Percentiles rank a stretch among this genome's conserved stretches.
Conservation (phyloP, 345 rosid genomes). For the Citrus reticulata region DNA sequence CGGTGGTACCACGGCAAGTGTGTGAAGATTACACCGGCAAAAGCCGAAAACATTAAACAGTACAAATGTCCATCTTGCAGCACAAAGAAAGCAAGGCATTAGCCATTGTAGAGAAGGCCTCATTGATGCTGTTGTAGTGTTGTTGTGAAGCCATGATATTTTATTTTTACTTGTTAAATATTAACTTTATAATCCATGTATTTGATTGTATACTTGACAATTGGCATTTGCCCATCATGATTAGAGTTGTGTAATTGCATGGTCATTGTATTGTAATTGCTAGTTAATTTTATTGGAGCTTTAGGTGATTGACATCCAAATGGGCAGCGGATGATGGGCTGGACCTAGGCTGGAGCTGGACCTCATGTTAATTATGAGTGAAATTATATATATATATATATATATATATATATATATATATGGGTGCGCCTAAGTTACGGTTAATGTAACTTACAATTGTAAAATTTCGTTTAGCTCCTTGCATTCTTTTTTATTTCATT, state of each 20-base stretch:
- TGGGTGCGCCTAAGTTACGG: no score
- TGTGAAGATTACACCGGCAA: constrained; percentile 82
- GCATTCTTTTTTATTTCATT: no score
- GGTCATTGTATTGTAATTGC: background rate
- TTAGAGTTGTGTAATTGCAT: background rate
- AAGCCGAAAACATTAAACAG: constrained; percentile 79
- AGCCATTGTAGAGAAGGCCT: constrained; percentile 3
- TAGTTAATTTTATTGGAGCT: background rate
- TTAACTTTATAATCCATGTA: no score
- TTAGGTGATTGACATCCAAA: background rate
- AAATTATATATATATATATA: no score
- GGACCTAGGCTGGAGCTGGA: constrained; percentile 2
- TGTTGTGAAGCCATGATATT: constrained; percentile 15
- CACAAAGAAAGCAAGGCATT: constrained; percentile 61
- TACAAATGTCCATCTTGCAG: constrained; percentile 89
- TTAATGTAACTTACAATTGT: no score
- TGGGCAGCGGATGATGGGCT: background rate
- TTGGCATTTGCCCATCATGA: background rate
- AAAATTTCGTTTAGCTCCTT: fast-evolving
- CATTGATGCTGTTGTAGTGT: constrained; percentile 11
- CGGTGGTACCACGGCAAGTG: constrained; percentile 93
- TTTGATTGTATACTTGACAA: no score
- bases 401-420: no score
- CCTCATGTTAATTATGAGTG: background rate
- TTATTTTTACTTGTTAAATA: background rate